phyloP scores from a whole-genome alignment of 495 filamentous ascomycete genomes.

The Neurospora tetraspora region DNA sequence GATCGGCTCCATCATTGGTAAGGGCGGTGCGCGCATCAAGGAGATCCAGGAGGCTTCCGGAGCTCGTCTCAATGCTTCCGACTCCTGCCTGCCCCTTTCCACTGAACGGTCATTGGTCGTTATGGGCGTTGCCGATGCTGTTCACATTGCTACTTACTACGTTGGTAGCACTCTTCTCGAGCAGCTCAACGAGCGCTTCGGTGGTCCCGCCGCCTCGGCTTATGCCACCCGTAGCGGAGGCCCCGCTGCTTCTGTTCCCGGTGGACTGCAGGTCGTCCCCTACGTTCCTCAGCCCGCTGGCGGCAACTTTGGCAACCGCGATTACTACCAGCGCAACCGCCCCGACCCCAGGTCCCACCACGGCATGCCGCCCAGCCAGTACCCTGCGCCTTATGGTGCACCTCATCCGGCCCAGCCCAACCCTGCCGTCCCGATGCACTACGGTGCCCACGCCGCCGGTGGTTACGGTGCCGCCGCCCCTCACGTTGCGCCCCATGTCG shows the following conservation, averaged over 20 bases:
- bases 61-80: slow-evolving; percentile 91
- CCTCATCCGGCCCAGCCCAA: slow-evolving; percentile 50
- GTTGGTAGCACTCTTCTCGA: slow-evolving; percentile 92
- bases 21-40: slow-evolving; percentile 86
- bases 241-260: slow-evolving; percentile 83
- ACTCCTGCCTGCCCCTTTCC: slow-evolving; percentile 84
- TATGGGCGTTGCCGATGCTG: slow-evolving; percentile 82
- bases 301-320: slow-evolving; percentile 84
- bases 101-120: slow-evolving; percentile 95
- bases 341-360: slow-evolving; percentile 55
- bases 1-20: slow-evolving; percentile 97
- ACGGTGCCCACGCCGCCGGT: slow-evolving; percentile 39
- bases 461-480: slow-evolving; percentile 66
- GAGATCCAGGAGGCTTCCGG: slow-evolving; percentile 98
- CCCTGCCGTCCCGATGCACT: slow-evolving; percentile 62
- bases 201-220: slow-evolving; percentile 88
- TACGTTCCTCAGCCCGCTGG: slow-evolving; percentile 88
- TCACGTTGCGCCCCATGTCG: slow-evolving; percentile 45
- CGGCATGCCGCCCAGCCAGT: slow-evolving; percentile 29
- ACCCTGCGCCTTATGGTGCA: slow-evolving; percentile 52
- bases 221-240: slow-evolving; percentile 94
- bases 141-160: slow-evolving; percentile 98
- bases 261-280: slow-evolving; percentile 94
- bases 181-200: slow-evolving; percentile 91
- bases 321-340: slow-evolving; percentile 59